phyloP scores from a whole-genome alignment of 2,329 filamentous ascomycete species.

The Alternaria postmessia region DNA sequence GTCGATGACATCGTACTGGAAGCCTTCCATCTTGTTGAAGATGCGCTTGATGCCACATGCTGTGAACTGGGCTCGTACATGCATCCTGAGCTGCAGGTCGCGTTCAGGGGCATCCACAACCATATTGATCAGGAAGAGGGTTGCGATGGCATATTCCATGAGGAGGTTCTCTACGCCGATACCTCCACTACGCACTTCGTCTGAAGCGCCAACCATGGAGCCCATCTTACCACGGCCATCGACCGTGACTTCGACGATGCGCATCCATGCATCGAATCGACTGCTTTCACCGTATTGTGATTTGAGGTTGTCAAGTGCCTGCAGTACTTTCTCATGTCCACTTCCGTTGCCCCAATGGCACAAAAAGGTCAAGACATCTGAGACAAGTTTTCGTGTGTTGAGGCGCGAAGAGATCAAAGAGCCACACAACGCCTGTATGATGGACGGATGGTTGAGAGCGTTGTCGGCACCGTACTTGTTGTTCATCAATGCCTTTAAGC shows the following conservation, averaged over 20 bases:
- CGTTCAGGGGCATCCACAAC: slow-evolving; percentile 88
- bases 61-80: slow-evolving; percentile 94
- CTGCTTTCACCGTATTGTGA: slow-evolving; percentile 88
- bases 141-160: slow-evolving; percentile 98
- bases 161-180: slow-evolving; percentile 98
- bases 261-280: slow-evolving; percentile 98
- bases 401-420: slow-evolving; percentile 88
- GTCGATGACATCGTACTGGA: slow-evolving; percentile 98
- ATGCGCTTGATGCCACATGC: slow-evolving; percentile 95
- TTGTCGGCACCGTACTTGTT: slow-evolving; percentile 99
- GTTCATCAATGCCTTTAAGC: slow-evolving; percentile 97
- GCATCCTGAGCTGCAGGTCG: slow-evolving; percentile 89
- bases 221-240: slow-evolving; percentile 99
- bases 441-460: slow-evolving; percentile 86
- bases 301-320: slow-evolving; percentile 92
- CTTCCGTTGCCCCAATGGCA: slow-evolving; percentile 92
- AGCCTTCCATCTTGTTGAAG: slow-evolving; percentile 94
- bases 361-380: slow-evolving; percentile 93
- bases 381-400: slow-evolving; percentile 92
- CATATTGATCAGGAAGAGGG: slow-evolving; percentile 95
- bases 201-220: slow-evolving; percentile 93
- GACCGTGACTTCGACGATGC: slow-evolving; percentile 94
- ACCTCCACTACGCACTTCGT: slow-evolving; percentile 93
- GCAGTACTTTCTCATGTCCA: slow-evolving; percentile 91
- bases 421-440: slow-evolving; percentile 85